Evolutionary conservation across 2,329 filamentous ascomycete genomes (phyloP), one percentile per base, ranked within the genome.

Genomic region (Lecanicillium sp.): DNA sequence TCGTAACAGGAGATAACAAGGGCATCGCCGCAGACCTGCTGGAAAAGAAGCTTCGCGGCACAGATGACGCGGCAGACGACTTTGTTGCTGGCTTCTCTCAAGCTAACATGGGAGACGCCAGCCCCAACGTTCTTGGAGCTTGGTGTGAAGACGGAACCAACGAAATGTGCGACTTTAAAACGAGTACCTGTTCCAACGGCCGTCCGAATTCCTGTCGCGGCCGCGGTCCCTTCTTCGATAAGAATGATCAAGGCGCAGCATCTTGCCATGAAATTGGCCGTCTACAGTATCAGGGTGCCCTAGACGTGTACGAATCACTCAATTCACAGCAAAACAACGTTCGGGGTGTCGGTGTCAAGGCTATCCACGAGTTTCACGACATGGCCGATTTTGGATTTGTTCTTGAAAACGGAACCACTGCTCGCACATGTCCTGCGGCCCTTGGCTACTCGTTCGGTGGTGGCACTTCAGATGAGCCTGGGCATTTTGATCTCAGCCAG

Each of bases 31-130:
- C 87, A 4, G 78, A 82, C 49, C 68, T 94, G 5, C 84, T 95
- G 46, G 89, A 95, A 57, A 76, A 85, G 49, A 75, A 75, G 30
- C 73, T 84, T 40, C 64, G 64, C 5, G 65, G 72, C 19, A 53
- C 62, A 3, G 66, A 64, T 9, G 75, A 73, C 31, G 79, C 76
- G 32, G 70, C 75, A 0, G 67, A 75, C 1, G 73, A 71, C 9
- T 94, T 94, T 50, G 84, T 95, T 2, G 87, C 88, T 3, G 89
- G 87, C 9, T 95, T 95, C 62, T 92, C 86, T 1, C 88, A 95
- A 58, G 77, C 88, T 19, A 95, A 86, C 52, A 86, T 95, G 38
- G 89, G 88, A 17, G 89, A 95, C 52, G 92, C 86, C 1, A 84
- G 81, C 2, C 89, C 89, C 9, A 95, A 95, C 51, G 74, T 85